These are phyloP conservation scores for Conticribra guillardii DNA, from an alignment of 108 stramenopile species.

Conservation along the genomic window DNA sequence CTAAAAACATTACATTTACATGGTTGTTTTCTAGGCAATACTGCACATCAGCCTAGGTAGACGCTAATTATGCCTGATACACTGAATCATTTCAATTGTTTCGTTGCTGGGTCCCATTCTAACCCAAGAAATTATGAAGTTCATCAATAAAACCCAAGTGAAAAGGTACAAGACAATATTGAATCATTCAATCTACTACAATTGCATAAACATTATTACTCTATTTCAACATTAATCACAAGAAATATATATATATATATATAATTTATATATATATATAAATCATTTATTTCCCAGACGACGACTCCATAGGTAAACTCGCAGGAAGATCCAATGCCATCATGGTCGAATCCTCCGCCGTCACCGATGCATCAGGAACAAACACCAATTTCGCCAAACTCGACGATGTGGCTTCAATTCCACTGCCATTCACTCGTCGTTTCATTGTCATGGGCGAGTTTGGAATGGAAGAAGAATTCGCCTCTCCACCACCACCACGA, in stretches of 20 bases:
- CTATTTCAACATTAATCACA: neutral
- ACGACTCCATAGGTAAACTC: constrained; percentile 4
- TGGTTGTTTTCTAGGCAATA: no score
- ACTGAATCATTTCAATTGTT: no score
- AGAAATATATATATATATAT: neutral
- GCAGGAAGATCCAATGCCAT: constrained; percentile 10
- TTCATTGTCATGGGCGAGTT: neutral
- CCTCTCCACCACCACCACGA: neutral
- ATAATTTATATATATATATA: neutral
- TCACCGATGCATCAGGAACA: constrained; percentile 2
- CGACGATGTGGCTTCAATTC: neutral
- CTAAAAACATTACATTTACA: no score
- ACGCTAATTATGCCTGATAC: no score
- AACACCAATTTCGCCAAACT: constrained; percentile 16
- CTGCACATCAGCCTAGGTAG: no score
- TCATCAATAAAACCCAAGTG: no score
- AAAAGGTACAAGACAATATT: no score
- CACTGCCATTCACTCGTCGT: constrained; percentile 7
- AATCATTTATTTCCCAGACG: neutral
- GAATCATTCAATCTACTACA: no score
- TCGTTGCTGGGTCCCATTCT: no score
- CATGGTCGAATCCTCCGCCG: neutral
- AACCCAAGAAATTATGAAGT: no score
- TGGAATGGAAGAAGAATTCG: neutral
- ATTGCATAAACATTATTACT: no score